Base-by-base conservation (phyloP, 495 filamentous ascomycete species). In the Mytilinidion resinicola region DNA sequence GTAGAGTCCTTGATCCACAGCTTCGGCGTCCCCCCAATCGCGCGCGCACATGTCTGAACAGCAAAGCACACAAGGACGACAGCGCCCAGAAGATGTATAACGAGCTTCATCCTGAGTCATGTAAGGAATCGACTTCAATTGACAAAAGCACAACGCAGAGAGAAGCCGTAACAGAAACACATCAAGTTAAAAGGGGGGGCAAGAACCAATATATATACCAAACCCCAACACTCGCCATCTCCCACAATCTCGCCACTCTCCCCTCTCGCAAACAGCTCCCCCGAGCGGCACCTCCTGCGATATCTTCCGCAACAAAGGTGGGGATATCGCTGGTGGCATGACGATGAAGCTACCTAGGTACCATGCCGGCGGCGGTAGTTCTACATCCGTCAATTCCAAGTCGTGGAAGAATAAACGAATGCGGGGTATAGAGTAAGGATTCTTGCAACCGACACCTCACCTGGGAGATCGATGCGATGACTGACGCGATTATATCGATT, bases 1-100 rank as follows among this genome's bases (percentile, higher is more conserved):
- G 69, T 69, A 56, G 73, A 72, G 11, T 67, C 67, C 53, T 65
- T 64, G 49, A 73, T 67, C 57, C 62, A 54, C 35, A 60, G 50
- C 8, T 57, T 66, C 11, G 69, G 59, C 39, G 57, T 61, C 33
- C 62, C 62, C 12, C 60, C 66, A 36, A 67, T 43, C 6, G 66
- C 55, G 48, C 54, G 51, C 36, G 63, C 69, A 55, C 59, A 34
- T 44, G 39, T 35, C 37, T 65, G 60, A 44, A 65, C 37, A 1
- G 62, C 57, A 41, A 61, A 43, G 53, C 57, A 60, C 17, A 61
- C 48, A 10, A 67, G 52, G 21, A 56, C 65, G 41, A 55, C 37
- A 12, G 61, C 60, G 57, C 58, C 38, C 25, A 61, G 49, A 34
- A 61, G 34, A 38, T 61, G 52, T 15, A 59, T 42, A 15, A 63